These are phyloP conservation scores for Juglanconis oblonga DNA, from an alignment of 2,329 filamentous ascomycete species.

Conservation along the genomic window DNA sequence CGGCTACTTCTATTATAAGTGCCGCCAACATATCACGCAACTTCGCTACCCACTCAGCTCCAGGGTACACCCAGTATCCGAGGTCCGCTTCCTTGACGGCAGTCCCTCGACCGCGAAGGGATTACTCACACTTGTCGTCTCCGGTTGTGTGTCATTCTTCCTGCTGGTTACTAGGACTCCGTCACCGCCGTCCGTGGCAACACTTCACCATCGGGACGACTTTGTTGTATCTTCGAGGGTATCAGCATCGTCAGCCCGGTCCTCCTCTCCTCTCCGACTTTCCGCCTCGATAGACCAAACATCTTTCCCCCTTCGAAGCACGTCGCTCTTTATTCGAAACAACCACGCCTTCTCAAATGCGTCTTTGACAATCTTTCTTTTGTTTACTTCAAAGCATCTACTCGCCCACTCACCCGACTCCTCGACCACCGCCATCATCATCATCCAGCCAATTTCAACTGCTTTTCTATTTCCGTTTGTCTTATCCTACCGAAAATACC, in stretches of 20 bases:
- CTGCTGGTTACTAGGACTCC: background rate
- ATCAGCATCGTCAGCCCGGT: conserved; percentile 10
- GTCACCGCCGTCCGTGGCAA: conserved; percentile 2
- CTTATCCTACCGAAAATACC: conserved; percentile 33
- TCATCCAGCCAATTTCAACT: conserved; percentile 20
- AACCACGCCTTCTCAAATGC: conserved; percentile 16
- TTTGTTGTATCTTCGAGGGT: conserved; percentile 9
- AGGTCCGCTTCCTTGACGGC: conserved; percentile 15
- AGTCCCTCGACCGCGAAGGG: conserved; percentile 12
- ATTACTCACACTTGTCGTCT: conserved; percentile 13
- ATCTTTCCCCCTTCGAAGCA: background rate
- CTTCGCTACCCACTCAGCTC: conserved; percentile 28
- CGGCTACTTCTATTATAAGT: conserved; percentile 35
- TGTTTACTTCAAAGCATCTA: conserved; percentile 20
- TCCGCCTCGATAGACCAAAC: background rate
- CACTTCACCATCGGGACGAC: conserved; percentile 6
- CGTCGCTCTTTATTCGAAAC: conserved; percentile 17
- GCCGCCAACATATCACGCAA: conserved; percentile 26
- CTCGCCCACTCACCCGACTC: conserved; percentile 27
- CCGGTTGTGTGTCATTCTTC: background rate
- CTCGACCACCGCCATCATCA: conserved; percentile 26
- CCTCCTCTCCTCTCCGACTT: background rate
- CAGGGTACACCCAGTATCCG: conserved; percentile 24
- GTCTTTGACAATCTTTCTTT: conserved; percentile 30
- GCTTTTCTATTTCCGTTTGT: conserved; percentile 34